Conservation (phyloP, 257 asterid species). For the Euphrasia confusa region DNA sequence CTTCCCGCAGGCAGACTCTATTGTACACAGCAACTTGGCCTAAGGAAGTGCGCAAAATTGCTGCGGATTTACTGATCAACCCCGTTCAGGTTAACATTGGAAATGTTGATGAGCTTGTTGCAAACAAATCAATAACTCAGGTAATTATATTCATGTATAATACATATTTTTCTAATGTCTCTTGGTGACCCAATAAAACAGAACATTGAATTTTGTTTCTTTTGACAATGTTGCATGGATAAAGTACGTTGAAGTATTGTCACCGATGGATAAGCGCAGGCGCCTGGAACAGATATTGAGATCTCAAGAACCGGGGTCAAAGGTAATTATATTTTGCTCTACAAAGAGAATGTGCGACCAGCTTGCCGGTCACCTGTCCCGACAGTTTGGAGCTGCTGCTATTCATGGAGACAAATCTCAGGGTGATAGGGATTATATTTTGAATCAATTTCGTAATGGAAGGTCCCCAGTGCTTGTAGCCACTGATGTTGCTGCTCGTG, state of each 20-base stretch:
- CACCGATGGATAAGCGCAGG: constrained; percentile 71
- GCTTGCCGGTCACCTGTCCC: constrained; percentile 61
- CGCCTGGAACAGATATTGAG: constrained; percentile 86
- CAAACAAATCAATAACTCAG: constrained; percentile 98
- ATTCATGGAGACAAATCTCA: constrained; percentile 98
- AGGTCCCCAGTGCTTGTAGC: constrained; percentile 92
- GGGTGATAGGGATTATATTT: constrained; percentile 85
- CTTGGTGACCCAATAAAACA: not conserved
- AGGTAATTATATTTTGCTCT: constrained; percentile 87
- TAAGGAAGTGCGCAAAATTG: constrained; percentile 92
- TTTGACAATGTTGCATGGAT: not conserved
- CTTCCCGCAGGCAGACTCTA: constrained; percentile 82
- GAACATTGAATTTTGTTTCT: not conserved
- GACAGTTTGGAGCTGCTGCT: constrained; percentile 86
- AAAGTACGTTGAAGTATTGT: constrained; percentile 74
- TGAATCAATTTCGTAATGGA: constrained; percentile 84
- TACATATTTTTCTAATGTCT: not conserved
- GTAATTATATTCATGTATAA: constrained; percentile 27
- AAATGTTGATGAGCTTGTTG: constrained; percentile 83
- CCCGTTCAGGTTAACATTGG: constrained; percentile 98
- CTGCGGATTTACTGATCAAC: constrained; percentile 74
- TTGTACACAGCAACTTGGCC: constrained; percentile 99
- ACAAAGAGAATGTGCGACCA: constrained; percentile 95
- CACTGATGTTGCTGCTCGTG: constrained; percentile 99
- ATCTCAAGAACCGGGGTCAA: constrained; percentile 96